Evolutionary conservation across 2,329 filamentous ascomycete species (phyloP).

Genomic region (Sporothrix luriei): DNA sequence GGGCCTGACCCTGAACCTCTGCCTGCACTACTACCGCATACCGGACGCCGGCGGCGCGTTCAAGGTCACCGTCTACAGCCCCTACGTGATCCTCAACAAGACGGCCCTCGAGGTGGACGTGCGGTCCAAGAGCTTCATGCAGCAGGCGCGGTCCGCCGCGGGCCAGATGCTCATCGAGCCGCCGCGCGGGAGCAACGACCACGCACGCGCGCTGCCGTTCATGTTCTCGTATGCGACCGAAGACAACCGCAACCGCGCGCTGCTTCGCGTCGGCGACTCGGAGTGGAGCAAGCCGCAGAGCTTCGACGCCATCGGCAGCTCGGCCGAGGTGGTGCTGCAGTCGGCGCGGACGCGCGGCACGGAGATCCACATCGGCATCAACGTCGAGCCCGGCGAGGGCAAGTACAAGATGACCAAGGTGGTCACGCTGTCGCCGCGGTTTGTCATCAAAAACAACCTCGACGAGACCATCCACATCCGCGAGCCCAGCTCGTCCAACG

Average conservation of each 20-base stretch:
- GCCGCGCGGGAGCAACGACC: slow-evolving; percentile 43
- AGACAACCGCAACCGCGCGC: slow-evolving; percentile 86
- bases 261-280: slow-evolving; percentile 85
- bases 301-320: slow-evolving; percentile 96
- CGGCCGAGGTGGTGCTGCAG: slow-evolving; percentile 80
- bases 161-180: slow-evolving; percentile 64
- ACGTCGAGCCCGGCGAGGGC: slow-evolving; percentile 84
- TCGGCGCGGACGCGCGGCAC: slow-evolving; percentile 65
- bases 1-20: slow-evolving; percentile 75
- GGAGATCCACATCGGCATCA: slow-evolving; percentile 90
- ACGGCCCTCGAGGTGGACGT: slow-evolving; percentile 88
- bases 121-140: slow-evolving; percentile 84
- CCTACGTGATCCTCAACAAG: slow-evolving; percentile 93
- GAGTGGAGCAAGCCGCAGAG: slow-evolving; percentile 97
- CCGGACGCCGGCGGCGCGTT: slow-evolving; percentile 94
- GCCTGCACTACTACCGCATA: slow-evolving; percentile 86
- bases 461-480: slow-evolving; percentile 85
- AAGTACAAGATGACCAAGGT: slow-evolving; percentile 99
- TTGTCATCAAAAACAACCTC: slow-evolving; percentile 91
- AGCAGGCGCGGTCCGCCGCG: slow-evolving; percentile 78
- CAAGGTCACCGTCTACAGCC: slow-evolving; percentile 91
- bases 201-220: slow-evolving; percentile 78
- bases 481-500: slow-evolving; percentile 86
- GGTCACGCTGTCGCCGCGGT: slow-evolving; percentile 87
- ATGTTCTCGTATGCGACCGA: slow-evolving; percentile 95